These are phyloP conservation scores for Monosporascus sp. DNA, from an alignment of 2,329 filamentous ascomycete species.

Conservation along the genomic window DNA sequence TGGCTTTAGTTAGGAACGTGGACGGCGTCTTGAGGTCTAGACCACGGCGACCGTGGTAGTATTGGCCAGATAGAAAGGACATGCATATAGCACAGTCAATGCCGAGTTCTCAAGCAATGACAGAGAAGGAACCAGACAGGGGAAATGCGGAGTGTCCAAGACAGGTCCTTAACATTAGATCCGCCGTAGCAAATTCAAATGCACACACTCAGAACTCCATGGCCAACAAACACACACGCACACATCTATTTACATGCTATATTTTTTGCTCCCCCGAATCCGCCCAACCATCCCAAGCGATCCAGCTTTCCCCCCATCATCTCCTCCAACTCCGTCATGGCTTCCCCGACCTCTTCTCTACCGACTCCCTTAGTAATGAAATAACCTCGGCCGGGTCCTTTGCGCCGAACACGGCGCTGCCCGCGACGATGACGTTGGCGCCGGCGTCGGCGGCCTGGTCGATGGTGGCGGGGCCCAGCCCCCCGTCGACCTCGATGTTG, in stretches of 20 bases:
- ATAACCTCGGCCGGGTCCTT: constrained; percentile 86
- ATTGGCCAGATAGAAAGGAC: too few relatives aligned
- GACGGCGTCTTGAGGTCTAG: too few relatives aligned
- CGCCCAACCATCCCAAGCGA: not conserved
- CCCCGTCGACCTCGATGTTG: constrained; percentile 97
- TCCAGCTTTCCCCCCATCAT: not conserved
- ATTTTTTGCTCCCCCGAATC: not conserved
- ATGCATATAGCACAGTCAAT: too few relatives aligned
- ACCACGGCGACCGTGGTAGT: too few relatives aligned
- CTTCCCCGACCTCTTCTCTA: constrained; percentile 55
- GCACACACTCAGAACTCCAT: too few relatives aligned
- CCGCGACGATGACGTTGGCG: constrained; percentile 96
- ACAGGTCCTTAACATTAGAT: constrained; percentile 1
- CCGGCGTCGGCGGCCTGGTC: constrained; percentile 92
- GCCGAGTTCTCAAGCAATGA: too few relatives aligned
- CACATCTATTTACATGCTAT: not conserved
- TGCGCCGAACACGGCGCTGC: constrained; percentile 92
- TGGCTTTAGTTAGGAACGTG: too few relatives aligned
- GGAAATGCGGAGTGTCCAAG: too few relatives aligned
- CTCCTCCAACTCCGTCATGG: constrained; percentile 18
- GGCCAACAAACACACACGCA: too few relatives aligned
- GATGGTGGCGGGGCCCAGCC: constrained; percentile 81
- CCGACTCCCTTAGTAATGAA: constrained; percentile 69
- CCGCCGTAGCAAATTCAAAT: constrained; percentile 20
- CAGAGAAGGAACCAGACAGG: too few relatives aligned